These are phyloP conservation scores for Nicotiana tomentosiformis DNA, from an alignment of 257 asterid species.

Conservation along the genomic window DNA sequence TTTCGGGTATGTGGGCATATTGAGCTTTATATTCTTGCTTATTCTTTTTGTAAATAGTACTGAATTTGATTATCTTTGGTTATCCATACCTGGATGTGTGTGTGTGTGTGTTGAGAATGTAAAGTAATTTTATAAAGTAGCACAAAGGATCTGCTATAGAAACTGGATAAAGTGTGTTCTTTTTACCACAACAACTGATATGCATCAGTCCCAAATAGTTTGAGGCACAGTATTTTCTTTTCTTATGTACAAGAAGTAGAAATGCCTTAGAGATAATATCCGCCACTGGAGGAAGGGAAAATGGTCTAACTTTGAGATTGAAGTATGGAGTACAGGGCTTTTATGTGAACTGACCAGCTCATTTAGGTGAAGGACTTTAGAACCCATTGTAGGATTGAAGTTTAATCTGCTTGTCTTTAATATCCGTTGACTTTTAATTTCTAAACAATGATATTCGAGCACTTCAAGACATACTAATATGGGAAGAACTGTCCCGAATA, in stretches of 20 bases:
- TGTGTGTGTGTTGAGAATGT: no score
- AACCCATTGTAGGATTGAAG: background rate
- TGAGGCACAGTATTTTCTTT: background rate
- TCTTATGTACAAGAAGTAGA: background rate
- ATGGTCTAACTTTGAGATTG: background rate
- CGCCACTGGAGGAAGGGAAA: background rate
- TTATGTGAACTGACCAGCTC: background rate
- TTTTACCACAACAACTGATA: background rate
- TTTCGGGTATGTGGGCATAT: slow-evolving; percentile 9
- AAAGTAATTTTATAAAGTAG: no score
- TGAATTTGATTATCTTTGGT: background rate
- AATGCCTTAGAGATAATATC: background rate
- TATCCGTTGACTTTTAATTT: background rate
- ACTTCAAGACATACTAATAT: background rate
- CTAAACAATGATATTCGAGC: background rate
- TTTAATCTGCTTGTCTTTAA: background rate
- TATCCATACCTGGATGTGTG: no score
- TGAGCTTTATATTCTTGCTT: background rate
- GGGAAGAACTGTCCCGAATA: background rate
- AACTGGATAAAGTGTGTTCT: background rate
- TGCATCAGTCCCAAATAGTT: background rate
- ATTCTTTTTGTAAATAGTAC: background rate
- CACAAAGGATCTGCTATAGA: no score
- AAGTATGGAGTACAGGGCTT: background rate
- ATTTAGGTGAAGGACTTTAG: background rate